Conservation (phyloP, 805 yeast genomes). For the Ogataea paraovalis region DNA sequence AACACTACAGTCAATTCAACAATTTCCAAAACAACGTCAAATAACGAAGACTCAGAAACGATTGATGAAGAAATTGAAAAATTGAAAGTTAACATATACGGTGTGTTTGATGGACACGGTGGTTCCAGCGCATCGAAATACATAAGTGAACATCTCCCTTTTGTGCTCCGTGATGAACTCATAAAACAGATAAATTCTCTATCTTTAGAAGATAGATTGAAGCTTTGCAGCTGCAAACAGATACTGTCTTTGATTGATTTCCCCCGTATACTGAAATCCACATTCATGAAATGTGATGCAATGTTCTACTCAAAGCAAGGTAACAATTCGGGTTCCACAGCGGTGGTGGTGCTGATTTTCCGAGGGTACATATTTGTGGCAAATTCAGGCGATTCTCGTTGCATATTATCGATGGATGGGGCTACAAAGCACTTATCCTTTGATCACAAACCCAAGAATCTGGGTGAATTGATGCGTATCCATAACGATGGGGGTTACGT, state of each 20-base stretch:
- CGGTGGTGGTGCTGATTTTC: slow-evolving; percentile 42
- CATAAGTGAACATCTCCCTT: slow-evolving; percentile 40
- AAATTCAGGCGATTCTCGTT: slow-evolving; percentile 75
- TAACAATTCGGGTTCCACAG: slow-evolving; percentile 50
- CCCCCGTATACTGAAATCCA: slow-evolving; percentile 34
- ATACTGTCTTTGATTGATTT: slow-evolving; percentile 23
- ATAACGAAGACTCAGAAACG: background rate
- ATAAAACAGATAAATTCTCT: slow-evolving; percentile 13
- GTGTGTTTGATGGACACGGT: slow-evolving; percentile 83
- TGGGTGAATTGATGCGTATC: slow-evolving; percentile 55
- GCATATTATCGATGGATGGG: slow-evolving; percentile 53
- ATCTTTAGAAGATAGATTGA: slow-evolving; percentile 12
- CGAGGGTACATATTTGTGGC: slow-evolving; percentile 49
- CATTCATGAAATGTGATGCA: slow-evolving; percentile 43
- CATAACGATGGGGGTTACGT: slow-evolving; percentile 59
- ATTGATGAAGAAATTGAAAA: slow-evolving; percentile 1
- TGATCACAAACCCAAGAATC: slow-evolving; percentile 60
- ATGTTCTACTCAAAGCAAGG: slow-evolving; percentile 37
- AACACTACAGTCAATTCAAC: background rate
- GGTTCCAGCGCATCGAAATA: slow-evolving; percentile 59
- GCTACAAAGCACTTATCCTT: slow-evolving; percentile 56
- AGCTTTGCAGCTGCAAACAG: slow-evolving; percentile 11
- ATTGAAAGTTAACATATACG: slow-evolving; percentile 44
- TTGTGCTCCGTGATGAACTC: slow-evolving; percentile 17
- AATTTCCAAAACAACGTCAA: background rate